phyloP scores from a whole-genome alignment of 331 rosid genomes.

The Acacia pycnantha region DNA sequence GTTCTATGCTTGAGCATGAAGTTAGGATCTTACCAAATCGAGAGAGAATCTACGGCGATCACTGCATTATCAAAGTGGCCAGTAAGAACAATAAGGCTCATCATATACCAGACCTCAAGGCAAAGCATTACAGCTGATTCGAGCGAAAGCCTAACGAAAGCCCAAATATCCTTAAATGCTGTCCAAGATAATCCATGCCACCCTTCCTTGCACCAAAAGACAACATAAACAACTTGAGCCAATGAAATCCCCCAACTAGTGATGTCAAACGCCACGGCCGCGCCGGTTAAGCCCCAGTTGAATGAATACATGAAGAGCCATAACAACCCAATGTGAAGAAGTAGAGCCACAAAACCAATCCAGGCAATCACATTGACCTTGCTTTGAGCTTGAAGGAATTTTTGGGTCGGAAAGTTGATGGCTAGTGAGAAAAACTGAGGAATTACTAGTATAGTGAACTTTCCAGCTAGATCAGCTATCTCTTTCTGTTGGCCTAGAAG shows the following conservation, averaged over 20 bases:
- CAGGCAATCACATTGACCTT: slow-evolving; percentile 65
- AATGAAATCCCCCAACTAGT: slow-evolving; percentile 63
- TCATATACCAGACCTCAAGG: slow-evolving; percentile 85
- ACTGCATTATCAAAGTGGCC: slow-evolving; percentile 80
- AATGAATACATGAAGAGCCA: slow-evolving; percentile 58
- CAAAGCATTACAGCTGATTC: slow-evolving; percentile 94
- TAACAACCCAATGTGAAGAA: slow-evolving; percentile 55
- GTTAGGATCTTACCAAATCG: slow-evolving; percentile 68
- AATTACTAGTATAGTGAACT: slow-evolving; percentile 46
- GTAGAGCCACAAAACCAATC: slow-evolving; percentile 59
- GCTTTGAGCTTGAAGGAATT: slow-evolving; percentile 88
- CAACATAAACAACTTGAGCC: slow-evolving; percentile 62
- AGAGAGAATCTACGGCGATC: slow-evolving; percentile 70
- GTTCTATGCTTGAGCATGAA: not conserved
- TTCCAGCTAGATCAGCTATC: slow-evolving; percentile 71
- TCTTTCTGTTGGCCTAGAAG: slow-evolving; percentile 70
- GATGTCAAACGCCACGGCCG: slow-evolving; percentile 68
- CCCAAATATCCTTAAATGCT: slow-evolving; percentile 83
- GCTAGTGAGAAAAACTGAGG: slow-evolving; percentile 76
- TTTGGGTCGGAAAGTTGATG: slow-evolving; percentile 73
- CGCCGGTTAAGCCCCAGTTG: slow-evolving; percentile 63
- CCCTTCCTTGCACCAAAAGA: slow-evolving; percentile 81
- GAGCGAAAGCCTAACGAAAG: slow-evolving; percentile 74
- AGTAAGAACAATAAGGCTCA: slow-evolving; percentile 70
- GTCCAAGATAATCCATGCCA: slow-evolving; percentile 75